Evolutionary conservation across 116 monocot species (phyloP), one percentile per base, ranked within the genome.

Genomic region (Thalassia testudinum): DNA sequence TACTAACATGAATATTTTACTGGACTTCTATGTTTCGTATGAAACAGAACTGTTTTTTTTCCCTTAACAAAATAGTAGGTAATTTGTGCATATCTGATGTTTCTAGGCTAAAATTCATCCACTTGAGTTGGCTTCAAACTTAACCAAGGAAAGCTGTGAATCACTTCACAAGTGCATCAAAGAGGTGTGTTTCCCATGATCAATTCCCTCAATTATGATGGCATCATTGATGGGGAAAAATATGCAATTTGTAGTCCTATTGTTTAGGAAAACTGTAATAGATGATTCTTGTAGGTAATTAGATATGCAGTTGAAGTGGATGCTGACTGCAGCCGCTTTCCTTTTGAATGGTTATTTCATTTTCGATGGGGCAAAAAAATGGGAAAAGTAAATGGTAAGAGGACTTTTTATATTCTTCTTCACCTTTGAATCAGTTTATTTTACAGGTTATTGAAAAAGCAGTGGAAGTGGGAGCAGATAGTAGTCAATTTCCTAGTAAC

Each of bases 391-490:
- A 78, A 83, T 62, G 80, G 91, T 83, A 75, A 77, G 71, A 47
- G 56, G 37, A 27, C 14, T 53, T 27, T 34, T 22, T 60, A 27
- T 26, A 12, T 47, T 28, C 28, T 11, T 62, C 21, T 78, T 76
- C 71, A 82, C 71, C 42, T 14, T 26, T 57, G 42, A 60, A 37
- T 63, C 23, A 47, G 29, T 52, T 62, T 37, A 59, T 71, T 76
- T 72, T 78, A 63, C 88, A 89, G 97, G 90, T 89, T 21, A 72
- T 97, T 82, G 74, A 77, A 37, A 97, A 82, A 60, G 85, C 97
- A 27, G 20, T 97, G 59, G 89, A 74, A 69, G 97, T 89, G 51
- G 85, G 79, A 66, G 89, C 81, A 21, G 82, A 97, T 60, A 85
- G 85, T 74, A 85, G 60, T 70, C 72, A 79, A 51, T 97, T 65